Conservation (phyloP, 2,329 filamentous ascomycete genomes). For the Delphinella strobiligena region DNA sequence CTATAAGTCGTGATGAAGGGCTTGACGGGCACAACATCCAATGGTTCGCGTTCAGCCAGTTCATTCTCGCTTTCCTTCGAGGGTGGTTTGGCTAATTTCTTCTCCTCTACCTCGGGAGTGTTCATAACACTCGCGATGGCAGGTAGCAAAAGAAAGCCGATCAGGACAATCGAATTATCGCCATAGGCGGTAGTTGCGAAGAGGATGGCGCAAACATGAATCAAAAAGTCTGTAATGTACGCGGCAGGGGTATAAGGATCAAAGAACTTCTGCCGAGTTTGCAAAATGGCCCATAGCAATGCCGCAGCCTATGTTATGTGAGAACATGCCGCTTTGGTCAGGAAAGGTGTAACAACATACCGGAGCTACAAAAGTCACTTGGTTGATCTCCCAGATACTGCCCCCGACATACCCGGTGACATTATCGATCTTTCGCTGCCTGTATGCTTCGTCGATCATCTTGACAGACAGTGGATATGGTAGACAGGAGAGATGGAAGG, state of each 20-base stretch:
- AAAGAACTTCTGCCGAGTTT: slow-evolving; percentile 76
- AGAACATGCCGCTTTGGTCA: slow-evolving; percentile 6
- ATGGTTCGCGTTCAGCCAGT: slow-evolving; percentile 12
- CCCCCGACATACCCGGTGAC: slow-evolving; percentile 85
- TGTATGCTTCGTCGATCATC: slow-evolving; percentile 46
- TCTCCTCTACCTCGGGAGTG: slow-evolving; percentile 13
- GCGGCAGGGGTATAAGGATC: slow-evolving; percentile 56
- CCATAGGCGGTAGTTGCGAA: slow-evolving; percentile 82
- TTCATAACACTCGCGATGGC: slow-evolving; percentile 39
- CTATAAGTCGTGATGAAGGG: slow-evolving; percentile 89
- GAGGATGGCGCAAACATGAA: slow-evolving; percentile 73
- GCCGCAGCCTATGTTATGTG: slow-evolving; percentile 53
- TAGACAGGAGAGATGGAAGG: neutral
- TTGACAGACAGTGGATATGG: neutral
- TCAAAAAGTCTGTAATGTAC: slow-evolving; percentile 68
- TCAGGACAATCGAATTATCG: slow-evolving; percentile 59
- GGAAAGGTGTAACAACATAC: slow-evolving; percentile 40
- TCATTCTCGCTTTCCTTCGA: slow-evolving; percentile 11
- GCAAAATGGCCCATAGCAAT: slow-evolving; percentile 78
- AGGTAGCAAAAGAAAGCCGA: slow-evolving; percentile 60
- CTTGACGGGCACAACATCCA: slow-evolving; percentile 59
- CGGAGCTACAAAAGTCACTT: slow-evolving; percentile 71
- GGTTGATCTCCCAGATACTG: slow-evolving; percentile 72
- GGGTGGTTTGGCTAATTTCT: slow-evolving; percentile 13
- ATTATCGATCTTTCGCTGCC: slow-evolving; percentile 86